Evolutionary conservation across 306 rosid species (phyloP).

Genomic region (Trifolium fragiferum): DNA sequence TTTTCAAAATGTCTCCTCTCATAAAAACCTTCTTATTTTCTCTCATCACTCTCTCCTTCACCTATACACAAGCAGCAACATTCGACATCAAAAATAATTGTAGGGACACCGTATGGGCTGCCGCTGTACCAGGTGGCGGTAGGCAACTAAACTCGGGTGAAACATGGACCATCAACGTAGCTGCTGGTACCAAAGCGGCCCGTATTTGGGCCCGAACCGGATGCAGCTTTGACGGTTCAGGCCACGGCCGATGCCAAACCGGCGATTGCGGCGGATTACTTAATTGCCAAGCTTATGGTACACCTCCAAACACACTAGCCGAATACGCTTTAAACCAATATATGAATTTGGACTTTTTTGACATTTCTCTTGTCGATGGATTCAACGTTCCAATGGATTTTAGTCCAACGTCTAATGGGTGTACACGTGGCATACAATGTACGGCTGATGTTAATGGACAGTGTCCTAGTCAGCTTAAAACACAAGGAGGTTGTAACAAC

Average conservation of each 20-base stretch:
- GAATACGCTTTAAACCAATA: constrained; percentile 54
- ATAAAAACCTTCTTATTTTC: neutral
- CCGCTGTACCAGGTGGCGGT: constrained; percentile 53
- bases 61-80: constrained; percentile 31
- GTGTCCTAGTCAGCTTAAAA: constrained; percentile 51
- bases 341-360: constrained; percentile 47
- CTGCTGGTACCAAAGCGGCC: constrained; percentile 33
- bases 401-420: constrained; percentile 38
- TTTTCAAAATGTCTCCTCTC: neutral
- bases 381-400: constrained; percentile 58
- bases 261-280: constrained; percentile 61
- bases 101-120: constrained; percentile 58
- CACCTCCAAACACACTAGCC: constrained; percentile 57
- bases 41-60: constrained; percentile 5
- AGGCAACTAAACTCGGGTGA: constrained; percentile 28
- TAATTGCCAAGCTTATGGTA: constrained; percentile 47
- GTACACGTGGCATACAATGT: constrained; percentile 37
- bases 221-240: constrained; percentile 50
- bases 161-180: constrained; percentile 42
- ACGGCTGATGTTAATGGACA: constrained; percentile 48
- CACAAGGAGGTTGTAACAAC: constrained; percentile 57
- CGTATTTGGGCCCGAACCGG: constrained; percentile 74
- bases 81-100: constrained; percentile 54
- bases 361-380: constrained; percentile 53
- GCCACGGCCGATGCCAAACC: constrained; percentile 53